These are phyloP conservation scores for Claviceps sorghi DNA, from an alignment of 2,329 filamentous ascomycete species.

Conservation along the genomic window DNA sequence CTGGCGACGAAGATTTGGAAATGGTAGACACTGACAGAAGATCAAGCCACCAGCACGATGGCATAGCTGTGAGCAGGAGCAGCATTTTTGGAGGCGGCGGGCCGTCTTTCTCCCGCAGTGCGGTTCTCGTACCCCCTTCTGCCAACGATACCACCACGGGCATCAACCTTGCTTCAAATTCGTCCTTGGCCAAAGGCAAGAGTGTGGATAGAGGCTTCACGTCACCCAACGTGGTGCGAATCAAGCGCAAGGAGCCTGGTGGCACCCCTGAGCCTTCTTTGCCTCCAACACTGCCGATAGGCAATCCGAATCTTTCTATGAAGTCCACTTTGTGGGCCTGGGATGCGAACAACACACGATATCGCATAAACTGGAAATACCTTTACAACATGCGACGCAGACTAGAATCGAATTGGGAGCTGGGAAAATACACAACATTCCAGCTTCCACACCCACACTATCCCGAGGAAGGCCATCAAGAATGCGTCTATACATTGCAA, in stretches of 20 bases:
- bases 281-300: slow-evolving; percentile 15
- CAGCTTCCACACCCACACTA: slow-evolving; percentile 75
- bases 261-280: slow-evolving; percentile 18
- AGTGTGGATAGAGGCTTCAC: slow-evolving; percentile 16
- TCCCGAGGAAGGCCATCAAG: slow-evolving; percentile 68
- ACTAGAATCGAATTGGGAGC: slow-evolving; percentile 83
- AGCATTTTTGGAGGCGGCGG: slow-evolving; percentile 23
- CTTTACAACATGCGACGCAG: slow-evolving; percentile 76
- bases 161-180: slow-evolving; percentile 7
- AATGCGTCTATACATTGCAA: slow-evolving; percentile 93
- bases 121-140: slow-evolving; percentile 10
- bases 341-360: slow-evolving; percentile 30
- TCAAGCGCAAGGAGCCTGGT: slow-evolving; percentile 23
- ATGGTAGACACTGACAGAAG: slow-evolving; percentile 27
- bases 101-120: slow-evolving; percentile 18
- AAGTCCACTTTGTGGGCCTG: slow-evolving; percentile 37
- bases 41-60: slow-evolving; percentile 11
- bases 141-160: slow-evolving; percentile 19
- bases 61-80: slow-evolving; percentile 4
- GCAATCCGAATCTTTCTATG: slow-evolving; percentile 19
- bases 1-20: slow-evolving; percentile 34
- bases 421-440: slow-evolving; percentile 70
- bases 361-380: slow-evolving; percentile 80
- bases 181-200: slow-evolving; percentile 12
- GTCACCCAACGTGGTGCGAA: slow-evolving; percentile 15